Conservation (phyloP, 1,284 basidiomycete genomes). For the Garcileccinum viscosum region DNA sequence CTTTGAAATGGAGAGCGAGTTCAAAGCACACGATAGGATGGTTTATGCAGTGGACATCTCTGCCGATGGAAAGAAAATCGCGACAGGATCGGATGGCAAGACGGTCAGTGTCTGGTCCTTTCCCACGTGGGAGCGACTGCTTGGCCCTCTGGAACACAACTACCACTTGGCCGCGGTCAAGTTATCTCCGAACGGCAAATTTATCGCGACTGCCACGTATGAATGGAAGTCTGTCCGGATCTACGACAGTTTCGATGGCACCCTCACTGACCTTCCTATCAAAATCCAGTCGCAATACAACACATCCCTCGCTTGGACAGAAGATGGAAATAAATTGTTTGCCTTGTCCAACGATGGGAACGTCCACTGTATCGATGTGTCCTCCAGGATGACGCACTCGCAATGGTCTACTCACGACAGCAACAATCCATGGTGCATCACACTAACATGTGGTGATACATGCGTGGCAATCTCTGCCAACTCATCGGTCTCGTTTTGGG, state of each 20-base stretch:
- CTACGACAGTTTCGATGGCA: not conserved
- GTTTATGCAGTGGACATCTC: not conserved
- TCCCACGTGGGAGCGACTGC: not conserved
- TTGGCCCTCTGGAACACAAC: not conserved
- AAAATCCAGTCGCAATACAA: not conserved
- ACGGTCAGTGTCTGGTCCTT: not conserved
- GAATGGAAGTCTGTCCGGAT: not conserved
- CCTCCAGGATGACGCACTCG: not conserved
- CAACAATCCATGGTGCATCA: too few species aligned
- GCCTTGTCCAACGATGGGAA: not conserved
- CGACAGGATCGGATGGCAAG: not conserved
- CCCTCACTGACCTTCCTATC: not conserved
- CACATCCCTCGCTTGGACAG: not conserved
- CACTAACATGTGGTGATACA: too few species aligned
- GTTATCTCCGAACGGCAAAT: not conserved
- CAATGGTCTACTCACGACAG: not conserved
- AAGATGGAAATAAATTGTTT: not conserved
- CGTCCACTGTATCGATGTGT: not conserved
- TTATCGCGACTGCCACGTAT: not conserved
- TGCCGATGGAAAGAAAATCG: not conserved
- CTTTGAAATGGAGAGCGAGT: not conserved
- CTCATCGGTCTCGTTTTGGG: too few species aligned
- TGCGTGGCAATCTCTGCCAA: too few species aligned
- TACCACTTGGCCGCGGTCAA: not conserved
- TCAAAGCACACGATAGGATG: not conserved